phyloP scores from a whole-genome alignment of 2,329 filamentous ascomycete genomes.

The Sporothrix curviconia region DNA sequence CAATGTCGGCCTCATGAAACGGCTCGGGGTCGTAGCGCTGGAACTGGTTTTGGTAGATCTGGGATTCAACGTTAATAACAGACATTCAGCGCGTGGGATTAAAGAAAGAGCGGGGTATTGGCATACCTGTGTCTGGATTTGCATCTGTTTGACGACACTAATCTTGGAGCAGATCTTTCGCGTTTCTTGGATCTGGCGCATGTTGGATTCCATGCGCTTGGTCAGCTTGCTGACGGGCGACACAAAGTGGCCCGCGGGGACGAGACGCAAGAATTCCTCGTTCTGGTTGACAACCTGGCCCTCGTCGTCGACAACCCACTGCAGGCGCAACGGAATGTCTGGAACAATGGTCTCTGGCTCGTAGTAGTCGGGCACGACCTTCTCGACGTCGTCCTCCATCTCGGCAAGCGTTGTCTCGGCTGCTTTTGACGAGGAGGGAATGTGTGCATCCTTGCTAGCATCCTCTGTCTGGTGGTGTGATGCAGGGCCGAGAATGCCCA shows the following conservation, averaged over 20 bases:
- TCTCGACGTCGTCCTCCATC: conserved; percentile 82
- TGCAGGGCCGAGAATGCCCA: conserved; percentile 34
- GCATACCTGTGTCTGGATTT: conserved; percentile 86
- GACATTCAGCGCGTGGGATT: no score
- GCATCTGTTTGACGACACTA: conserved; percentile 98
- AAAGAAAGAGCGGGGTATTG: no score
- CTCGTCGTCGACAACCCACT: conserved; percentile 85
- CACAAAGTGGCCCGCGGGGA: conserved; percentile 68
- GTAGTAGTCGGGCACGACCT: conserved; percentile 89
- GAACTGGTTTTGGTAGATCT: conserved; percentile 98
- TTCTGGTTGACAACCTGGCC: conserved; percentile 83
- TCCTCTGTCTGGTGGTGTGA: conserved; percentile 27
- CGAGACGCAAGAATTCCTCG: conserved; percentile 74
- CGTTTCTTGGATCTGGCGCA: conserved; percentile 93
- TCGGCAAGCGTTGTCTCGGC: conserved; percentile 72
- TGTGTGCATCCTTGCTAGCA: neutral
- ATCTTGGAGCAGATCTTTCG: conserved; percentile 95
- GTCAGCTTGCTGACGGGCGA: conserved; percentile 68
- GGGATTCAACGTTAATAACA: conserved; percentile 2
- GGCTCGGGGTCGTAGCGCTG: conserved; percentile 90
- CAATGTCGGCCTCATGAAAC: conserved; percentile 79
- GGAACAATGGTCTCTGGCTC: conserved; percentile 80
- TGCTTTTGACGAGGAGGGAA: conserved; percentile 35
- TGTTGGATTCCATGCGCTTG: conserved; percentile 80
- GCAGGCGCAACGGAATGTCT: conserved; percentile 68